phyloP scores from a whole-genome alignment of 352 stramenopile genomes.

The Achlya hypogyna region DNA sequence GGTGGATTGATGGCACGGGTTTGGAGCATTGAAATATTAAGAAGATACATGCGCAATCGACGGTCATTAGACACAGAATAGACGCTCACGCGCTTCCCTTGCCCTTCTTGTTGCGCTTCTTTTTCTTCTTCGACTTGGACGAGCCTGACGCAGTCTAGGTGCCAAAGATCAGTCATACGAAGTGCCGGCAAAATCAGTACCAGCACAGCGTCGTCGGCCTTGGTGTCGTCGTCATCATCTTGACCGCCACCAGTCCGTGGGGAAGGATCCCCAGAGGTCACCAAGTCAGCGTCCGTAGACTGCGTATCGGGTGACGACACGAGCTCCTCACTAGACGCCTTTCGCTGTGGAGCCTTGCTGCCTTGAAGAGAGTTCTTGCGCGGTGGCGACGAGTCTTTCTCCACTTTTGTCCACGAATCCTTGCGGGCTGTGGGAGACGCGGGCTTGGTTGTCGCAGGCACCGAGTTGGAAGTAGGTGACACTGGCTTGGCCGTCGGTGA shows the following conservation, averaged over 20 bases:
- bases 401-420: slow-evolving; percentile 1
- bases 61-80: too few species aligned
- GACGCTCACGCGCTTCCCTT: slow-evolving; percentile 8
- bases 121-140: slow-evolving; percentile 21
- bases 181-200: neutral
- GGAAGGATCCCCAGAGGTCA: neutral
- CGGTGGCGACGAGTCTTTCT: neutral
- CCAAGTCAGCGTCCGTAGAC: too few species aligned
- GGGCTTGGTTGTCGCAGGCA: neutral
- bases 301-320: too few species aligned
- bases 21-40: too few species aligned
- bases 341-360: neutral
- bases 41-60: too few species aligned
- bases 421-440: neutral
- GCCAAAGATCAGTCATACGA: neutral
- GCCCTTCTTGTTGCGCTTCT: slow-evolving; percentile 20
- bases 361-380: neutral
- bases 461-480: neutral
- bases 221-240: slow-evolving; percentile 4
- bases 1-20: too few species aligned
- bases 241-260: neutral
- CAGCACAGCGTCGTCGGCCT: neutral
- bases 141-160: neutral
- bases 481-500: neutral
- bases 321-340: too few species aligned